Base-by-base conservation (phyloP, 2,329 filamentous ascomycete genomes). In the Coniochaeta hoffmannii region DNA sequence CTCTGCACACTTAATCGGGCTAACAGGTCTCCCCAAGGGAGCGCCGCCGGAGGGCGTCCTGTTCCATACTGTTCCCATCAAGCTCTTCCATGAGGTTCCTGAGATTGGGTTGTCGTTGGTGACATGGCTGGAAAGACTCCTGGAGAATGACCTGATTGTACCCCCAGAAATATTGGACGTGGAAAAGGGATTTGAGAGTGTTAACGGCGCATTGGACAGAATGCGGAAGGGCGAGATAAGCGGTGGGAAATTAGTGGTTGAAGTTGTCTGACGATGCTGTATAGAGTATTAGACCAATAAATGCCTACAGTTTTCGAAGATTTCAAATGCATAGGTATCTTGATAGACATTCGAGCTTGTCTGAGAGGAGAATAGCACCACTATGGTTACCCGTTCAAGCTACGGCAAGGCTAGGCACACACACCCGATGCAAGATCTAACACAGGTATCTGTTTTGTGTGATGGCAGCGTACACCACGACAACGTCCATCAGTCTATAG, bases 51-150 rank as follows among this genome's bases (percentile, higher is more conserved):
- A 72, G 0, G 76, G 76, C 0, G 73, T 83, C 0, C 66, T 73
- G 6, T 78, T 83, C 56, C 87, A 90, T 63, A 81, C 76, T 0
- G 84, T 91, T 0, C 88, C 88, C 0, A 88, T 92, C 58, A 91
- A 91, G 68, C 64, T 89, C 4, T 91, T 89, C 63, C 88, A 92
- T 64, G 83, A 87, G 56, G 76, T 85, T 0, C 79, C 82, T 0
- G 74, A 75, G 1, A 73, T 90, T 0, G 88, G 88, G 0, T 79
- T 84, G 59, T 75, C 75, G 0, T 65, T 90, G 54, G 82, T 83
- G 12, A 65, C 72, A 1, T 91, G 88, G 88, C 70, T 90, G 26
- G 87, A 90, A 65, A 71, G 75, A 24, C 68, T 91, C n/a, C 67
- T 91, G 7, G 72, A 77, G 9, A 71, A 75, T 0, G 73, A 76